phyloP scores from a whole-genome alignment of 192 early-diverging fungal genomes.

The Coemansia sp. region DNA sequence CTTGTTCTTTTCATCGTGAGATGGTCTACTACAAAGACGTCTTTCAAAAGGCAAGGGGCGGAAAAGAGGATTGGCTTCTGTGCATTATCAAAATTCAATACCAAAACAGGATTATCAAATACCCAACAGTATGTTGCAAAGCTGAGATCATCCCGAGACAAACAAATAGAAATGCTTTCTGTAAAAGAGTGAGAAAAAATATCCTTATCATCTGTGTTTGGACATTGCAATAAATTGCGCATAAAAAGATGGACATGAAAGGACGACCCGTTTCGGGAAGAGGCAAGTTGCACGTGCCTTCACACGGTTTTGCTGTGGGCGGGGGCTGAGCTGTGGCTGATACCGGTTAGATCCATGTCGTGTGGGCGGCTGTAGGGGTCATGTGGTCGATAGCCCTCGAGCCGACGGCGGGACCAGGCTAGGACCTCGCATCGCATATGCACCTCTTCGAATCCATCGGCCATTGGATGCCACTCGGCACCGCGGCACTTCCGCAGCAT shows the following conservation, averaged over 20 bases:
- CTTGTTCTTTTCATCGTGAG: background rate
- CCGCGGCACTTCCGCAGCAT: slow-evolving; percentile 30
- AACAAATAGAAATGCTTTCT: background rate
- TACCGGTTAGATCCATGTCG: slow-evolving; percentile 30
- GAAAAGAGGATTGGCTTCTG: background rate
- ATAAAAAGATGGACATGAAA: too few relatives aligned
- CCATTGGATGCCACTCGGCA: slow-evolving; percentile 34
- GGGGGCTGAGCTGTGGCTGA: background rate
- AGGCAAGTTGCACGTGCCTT: background rate
- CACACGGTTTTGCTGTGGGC: background rate
- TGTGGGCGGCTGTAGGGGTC: slow-evolving; percentile 28
- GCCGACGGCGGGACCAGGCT: slow-evolving; percentile 18
- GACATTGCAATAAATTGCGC: too few relatives aligned
- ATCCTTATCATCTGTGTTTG: too few relatives aligned
- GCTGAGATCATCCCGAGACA: background rate
- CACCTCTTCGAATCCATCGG: slow-evolving; percentile 34
- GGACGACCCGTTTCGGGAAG: too few relatives aligned
- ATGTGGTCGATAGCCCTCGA: slow-evolving; percentile 25
- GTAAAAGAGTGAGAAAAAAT: background rate
- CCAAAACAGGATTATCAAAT: background rate
- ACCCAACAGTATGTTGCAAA: background rate
- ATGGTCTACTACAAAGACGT: background rate
- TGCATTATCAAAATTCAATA: background rate
- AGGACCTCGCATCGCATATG: slow-evolving; percentile 42
- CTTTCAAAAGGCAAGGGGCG: background rate